These are phyloP conservation scores for Botrytis galanthina DNA, from an alignment of 2,329 filamentous ascomycete genomes.

Conservation along the genomic window DNA sequence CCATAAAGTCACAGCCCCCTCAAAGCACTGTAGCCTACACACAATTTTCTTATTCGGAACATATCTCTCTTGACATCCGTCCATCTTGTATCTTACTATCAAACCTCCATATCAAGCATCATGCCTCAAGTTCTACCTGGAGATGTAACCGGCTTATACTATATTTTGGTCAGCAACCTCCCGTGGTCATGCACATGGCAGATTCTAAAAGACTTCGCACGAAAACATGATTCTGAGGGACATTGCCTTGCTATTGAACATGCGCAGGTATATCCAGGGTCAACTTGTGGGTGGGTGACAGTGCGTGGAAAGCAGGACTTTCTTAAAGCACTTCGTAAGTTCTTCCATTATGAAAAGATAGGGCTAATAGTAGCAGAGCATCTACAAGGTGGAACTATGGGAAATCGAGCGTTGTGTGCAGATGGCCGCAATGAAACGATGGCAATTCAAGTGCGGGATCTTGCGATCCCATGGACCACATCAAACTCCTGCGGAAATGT, in stretches of 20 bases:
- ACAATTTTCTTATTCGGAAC: background rate
- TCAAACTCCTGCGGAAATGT: background rate
- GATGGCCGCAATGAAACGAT: conserved; percentile 33
- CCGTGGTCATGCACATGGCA: conserved; percentile 33
- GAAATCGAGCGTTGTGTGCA: conserved; percentile 26
- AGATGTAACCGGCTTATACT: conserved; percentile 22
- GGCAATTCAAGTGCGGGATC: conserved; percentile 23
- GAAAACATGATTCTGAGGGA: conserved; percentile 25
- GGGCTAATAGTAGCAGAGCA: conserved; percentile 22
- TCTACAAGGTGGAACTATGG: conserved; percentile 28
- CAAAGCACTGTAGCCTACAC: background rate
- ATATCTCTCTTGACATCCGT: background rate
- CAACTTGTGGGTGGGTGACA: conserved; percentile 31
- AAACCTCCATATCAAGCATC: background rate
- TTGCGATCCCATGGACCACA: background rate
- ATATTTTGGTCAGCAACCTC: conserved; percentile 21
- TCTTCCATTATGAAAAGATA: background rate
- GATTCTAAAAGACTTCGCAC: conserved; percentile 32
- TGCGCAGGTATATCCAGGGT: conserved; percentile 28
- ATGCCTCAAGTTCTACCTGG: conserved; percentile 24
- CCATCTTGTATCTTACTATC: background rate
- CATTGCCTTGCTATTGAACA: conserved; percentile 30
- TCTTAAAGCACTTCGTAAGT: conserved; percentile 28
- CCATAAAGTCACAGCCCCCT: background rate
- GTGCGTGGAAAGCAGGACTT: conserved; percentile 30